Evolutionary conservation across 148 eudicot genomes (phyloP), one percentile per base, ranked within the genome.

Genomic region (Camellia japonica): DNA sequence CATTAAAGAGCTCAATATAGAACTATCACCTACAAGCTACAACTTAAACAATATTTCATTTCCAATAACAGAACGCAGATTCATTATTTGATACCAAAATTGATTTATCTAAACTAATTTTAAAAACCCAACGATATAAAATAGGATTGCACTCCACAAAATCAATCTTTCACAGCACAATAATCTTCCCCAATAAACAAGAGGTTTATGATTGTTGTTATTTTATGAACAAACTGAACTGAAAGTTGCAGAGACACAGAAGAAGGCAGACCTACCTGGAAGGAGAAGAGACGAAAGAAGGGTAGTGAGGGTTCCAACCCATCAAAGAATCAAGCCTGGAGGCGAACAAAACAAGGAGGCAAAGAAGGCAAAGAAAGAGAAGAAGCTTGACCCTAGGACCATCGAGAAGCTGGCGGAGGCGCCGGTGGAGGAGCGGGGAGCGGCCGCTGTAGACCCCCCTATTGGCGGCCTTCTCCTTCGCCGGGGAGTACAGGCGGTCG

Each of bases 391-490:
- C 38, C 38, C 38, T 30, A 30, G 38, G 38, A 30, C 38, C 38
- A 30, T 85, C 85, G n/a, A 62, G 38, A 2, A 75, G 30, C 68
- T 74, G 81, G 10, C 92, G 82, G 20, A 88, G 11, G 11, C 90
- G 90, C 47, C 87, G 85, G 71, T 70, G 73, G 79, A 87, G 87
- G 54, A 81, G 38, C 2, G 85, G 74, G 78, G 85, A 87, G 18
- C 93, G 89, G 64, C 81, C 86, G 71, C 89, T 69, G 49, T 71
- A 89, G 41, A 90, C 86, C 51, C 80, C 89, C 71, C 90, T 78
- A n/a, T 58, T 88, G 41, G 92, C 86, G 5, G 94, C 91, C 77
- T 91, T 91, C 78, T 91, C 94, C 82, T 89, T 91, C 68, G 94
- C 92, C 78, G 94, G 92, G 43, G 94, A 91, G 70, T 85, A 85